Conservation (phyloP, 140 eudicot genomes). For the Senecio squalidus region DNA sequence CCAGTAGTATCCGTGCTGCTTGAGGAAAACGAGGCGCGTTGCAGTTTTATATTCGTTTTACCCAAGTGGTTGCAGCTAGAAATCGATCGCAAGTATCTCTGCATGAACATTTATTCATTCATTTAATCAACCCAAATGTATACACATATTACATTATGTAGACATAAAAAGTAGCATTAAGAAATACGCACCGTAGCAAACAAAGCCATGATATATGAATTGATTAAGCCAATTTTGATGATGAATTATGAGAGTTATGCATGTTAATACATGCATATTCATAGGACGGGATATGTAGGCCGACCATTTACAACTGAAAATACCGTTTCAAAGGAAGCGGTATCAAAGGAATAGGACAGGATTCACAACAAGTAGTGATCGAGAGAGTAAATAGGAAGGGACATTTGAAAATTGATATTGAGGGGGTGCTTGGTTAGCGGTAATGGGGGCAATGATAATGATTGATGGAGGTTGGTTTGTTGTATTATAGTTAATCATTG, state of each 20-base stretch:
- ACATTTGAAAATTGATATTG: no score
- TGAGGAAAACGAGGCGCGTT: conserved; percentile 9
- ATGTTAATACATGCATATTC: conserved; percentile 11
- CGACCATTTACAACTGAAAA: background rate
- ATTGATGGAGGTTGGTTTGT: no score
- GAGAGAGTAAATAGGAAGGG: conserved; percentile 13
- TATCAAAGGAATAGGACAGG: conserved; percentile 1
- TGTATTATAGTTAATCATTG: no score
- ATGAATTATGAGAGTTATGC: conserved; percentile 1
- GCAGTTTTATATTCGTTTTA: background rate
- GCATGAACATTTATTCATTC: conserved; percentile 7
- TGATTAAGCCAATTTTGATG: background rate
- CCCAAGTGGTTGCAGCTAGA: conserved; percentile 5
- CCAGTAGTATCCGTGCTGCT: background rate
- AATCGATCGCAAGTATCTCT: conserved; percentile 17
- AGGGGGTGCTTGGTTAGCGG: no score
- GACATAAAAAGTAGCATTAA: background rate
- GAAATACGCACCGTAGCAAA: conserved; percentile 20
- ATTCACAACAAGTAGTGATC: background rate
- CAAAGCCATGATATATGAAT: conserved; percentile 18
- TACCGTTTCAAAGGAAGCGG: conserved; percentile 20
- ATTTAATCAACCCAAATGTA: background rate
- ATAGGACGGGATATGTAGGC: background rate
- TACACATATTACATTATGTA: background rate
- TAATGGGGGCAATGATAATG: no score